phyloP scores from a whole-genome alignment of 2,329 filamentous ascomycete genomes.

The Polytolypa hystricis region DNA sequence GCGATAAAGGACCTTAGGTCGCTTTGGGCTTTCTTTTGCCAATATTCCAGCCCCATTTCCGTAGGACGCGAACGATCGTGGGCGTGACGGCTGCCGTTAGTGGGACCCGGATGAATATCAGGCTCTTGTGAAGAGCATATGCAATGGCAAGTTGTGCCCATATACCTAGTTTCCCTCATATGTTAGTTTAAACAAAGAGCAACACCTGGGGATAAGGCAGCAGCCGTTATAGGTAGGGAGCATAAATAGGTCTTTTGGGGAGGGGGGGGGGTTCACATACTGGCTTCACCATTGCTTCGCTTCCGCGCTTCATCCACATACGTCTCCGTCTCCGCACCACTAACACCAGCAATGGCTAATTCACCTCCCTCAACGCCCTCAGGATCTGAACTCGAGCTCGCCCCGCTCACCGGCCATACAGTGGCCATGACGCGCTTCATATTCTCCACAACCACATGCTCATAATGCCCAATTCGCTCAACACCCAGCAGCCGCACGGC shows the following conservation, averaged over 20 bases:
- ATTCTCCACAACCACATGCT: conserved; percentile 32
- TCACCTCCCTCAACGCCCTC: conserved; percentile 4
- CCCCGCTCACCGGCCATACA: conserved; percentile 39
- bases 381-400: conserved; percentile 13
- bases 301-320: conserved; percentile 51
- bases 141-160: conserved; percentile 85
- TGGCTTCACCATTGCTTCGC: conserved; percentile 52
- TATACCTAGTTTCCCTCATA: conserved; percentile 42
- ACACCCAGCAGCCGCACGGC: conserved; percentile 73
- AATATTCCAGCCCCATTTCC: conserved; percentile 90
- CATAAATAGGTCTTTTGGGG: not conserved
- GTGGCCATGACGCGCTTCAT: conserved; percentile 22
- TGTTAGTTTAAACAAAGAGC: too few relatives aligned
- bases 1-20: conserved; percentile 11
- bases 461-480: conserved; percentile 61
- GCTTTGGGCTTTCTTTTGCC: conserved; percentile 55
- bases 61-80: conserved; percentile 81
- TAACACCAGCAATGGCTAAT: not conserved
- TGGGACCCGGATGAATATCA: conserved; percentile 93
- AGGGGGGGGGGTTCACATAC: conserved; percentile 44
- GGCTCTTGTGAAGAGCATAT: conserved; percentile 95
- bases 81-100: conserved; percentile 82
- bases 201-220: too few relatives aligned
- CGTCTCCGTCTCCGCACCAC: conserved; percentile 9
- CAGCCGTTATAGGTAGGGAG: too few relatives aligned